Percentiles rank a stretch among this genome's conserved stretches.
Conservation (phyloP, 768 basidiomycete genomes). For the Xerocomellus chrysenteron region DNA sequence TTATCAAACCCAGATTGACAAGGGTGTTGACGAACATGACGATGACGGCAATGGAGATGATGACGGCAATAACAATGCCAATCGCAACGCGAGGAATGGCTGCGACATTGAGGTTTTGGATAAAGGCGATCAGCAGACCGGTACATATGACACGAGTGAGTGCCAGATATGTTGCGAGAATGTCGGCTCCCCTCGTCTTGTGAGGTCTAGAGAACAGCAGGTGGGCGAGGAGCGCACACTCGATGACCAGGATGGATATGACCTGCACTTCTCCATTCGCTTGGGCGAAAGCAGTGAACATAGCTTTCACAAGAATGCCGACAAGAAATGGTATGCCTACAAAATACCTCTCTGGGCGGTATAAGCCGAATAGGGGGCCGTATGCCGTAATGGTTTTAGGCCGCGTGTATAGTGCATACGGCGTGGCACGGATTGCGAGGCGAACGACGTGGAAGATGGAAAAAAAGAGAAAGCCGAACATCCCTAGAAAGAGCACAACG, state of each 20-base stretch:
- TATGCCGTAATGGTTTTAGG: conserved; percentile 40
- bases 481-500: conserved; percentile 58
- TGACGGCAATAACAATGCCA: conserved; percentile 69
- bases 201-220: conserved; percentile 60
- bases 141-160: conserved; percentile 68
- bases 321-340: conserved; percentile 59
- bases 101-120: conserved; percentile 58
- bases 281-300: conserved; percentile 69
- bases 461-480: conserved; percentile 49
- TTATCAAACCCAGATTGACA: conserved; percentile 45
- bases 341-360: conserved; percentile 65
- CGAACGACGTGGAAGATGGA: conserved; percentile 51
- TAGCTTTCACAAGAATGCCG: conserved; percentile 62
- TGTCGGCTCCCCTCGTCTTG: conserved; percentile 65
- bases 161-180: conserved; percentile 65
- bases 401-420: conserved; percentile 39
- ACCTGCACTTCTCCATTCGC: conserved; percentile 66
- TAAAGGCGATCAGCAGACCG: conserved; percentile 74
- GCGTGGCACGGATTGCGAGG: conserved; percentile 40
- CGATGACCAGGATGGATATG: conserved; percentile 62
- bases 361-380: conserved; percentile 65
- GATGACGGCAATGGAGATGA: conserved; percentile 70
- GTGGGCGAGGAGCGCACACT: conserved; percentile 55
- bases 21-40: conserved; percentile 67
- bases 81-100: conserved; percentile 83